These are phyloP conservation scores for Fusarium hostae DNA, from an alignment of 2,329 filamentous ascomycete species.

Conservation along the genomic window DNA sequence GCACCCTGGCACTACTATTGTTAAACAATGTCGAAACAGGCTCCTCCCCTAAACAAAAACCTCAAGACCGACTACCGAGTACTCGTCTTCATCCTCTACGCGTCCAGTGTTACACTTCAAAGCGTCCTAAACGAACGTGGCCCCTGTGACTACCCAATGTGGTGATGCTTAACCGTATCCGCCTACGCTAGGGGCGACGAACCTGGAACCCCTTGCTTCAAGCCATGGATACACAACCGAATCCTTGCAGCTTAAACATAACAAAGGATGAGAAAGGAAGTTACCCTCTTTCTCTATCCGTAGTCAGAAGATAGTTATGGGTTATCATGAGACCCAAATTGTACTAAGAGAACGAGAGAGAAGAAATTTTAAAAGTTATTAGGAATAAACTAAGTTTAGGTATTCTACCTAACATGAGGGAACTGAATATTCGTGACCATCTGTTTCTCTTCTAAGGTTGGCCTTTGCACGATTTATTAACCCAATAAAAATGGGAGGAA, in stretches of 20 bases:
- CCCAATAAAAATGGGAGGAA: conserved; percentile 15
- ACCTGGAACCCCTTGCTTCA: conserved; percentile 31
- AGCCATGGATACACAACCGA: conserved; percentile 26
- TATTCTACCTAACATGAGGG: too few species aligned
- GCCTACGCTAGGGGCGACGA: conserved; percentile 34
- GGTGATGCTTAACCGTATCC: conserved; percentile 40
- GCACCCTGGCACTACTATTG: neutral
- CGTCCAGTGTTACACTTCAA: conserved; percentile 30
- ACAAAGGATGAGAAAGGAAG: neutral
- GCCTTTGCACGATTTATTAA: conserved; percentile 11
- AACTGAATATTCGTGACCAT: neutral
- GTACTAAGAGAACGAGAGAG: neutral
- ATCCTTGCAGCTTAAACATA: conserved; percentile 29
- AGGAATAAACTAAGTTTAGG: neutral
- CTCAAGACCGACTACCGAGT: neutral
- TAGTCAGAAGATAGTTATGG: neutral
- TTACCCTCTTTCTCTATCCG: neutral
- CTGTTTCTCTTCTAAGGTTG: neutral
- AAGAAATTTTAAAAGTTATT: neutral
- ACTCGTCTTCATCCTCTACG: conserved; percentile 19
- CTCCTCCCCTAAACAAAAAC: conserved; percentile 20
- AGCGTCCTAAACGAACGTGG: conserved; percentile 15
- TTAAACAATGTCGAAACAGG: conserved; percentile 32
- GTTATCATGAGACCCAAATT: neutral
- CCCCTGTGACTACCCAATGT: conserved; percentile 31